Conservation (phyloP, 192 early-diverging fungal genomes). For the Coemansia interrupta region DNA sequence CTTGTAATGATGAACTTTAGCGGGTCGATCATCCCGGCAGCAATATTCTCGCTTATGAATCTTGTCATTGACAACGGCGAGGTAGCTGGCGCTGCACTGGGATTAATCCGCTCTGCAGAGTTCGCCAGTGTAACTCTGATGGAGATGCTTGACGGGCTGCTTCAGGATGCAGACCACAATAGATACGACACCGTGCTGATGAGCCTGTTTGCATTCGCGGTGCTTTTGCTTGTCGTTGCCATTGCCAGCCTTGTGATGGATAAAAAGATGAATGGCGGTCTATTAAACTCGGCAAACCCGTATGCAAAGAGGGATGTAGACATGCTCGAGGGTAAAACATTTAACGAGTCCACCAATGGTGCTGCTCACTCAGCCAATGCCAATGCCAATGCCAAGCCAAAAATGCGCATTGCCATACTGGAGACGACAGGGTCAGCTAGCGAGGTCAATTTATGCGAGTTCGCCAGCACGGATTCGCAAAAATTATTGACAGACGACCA, state of each 20-base stretch:
- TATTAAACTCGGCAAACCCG: constrained; percentile 40
- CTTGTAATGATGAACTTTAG: constrained; percentile 46
- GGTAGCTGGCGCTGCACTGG: constrained; percentile 49
- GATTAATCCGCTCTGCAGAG: constrained; percentile 51
- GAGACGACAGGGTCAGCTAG: too few species aligned
- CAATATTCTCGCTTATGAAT: constrained; percentile 49
- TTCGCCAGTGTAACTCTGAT: constrained; percentile 52
- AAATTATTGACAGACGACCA: not conserved
- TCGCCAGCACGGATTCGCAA: not conserved
- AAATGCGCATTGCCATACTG: too few species aligned
- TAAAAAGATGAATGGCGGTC: constrained; percentile 21
- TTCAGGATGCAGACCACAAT: constrained; percentile 52
- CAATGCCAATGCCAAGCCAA: too few species aligned
- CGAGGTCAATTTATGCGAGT: too few species aligned
- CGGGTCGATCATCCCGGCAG: constrained; percentile 38
- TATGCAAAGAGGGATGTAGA: constrained; percentile 7
- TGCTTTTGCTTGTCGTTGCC: constrained; percentile 31
- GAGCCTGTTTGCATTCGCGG: constrained; percentile 42
- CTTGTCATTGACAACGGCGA: constrained; percentile 49
- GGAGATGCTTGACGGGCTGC: constrained; percentile 54
- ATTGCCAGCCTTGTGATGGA: constrained; percentile 27
- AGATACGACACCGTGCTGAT: constrained; percentile 50
- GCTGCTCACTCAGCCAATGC: too few species aligned
- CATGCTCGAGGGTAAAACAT: not conserved
- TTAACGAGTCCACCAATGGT: not conserved